These are phyloP conservation scores for Pythium rishiriense DNA, from an alignment of 352 stramenopile species.

Conservation along the genomic window DNA sequence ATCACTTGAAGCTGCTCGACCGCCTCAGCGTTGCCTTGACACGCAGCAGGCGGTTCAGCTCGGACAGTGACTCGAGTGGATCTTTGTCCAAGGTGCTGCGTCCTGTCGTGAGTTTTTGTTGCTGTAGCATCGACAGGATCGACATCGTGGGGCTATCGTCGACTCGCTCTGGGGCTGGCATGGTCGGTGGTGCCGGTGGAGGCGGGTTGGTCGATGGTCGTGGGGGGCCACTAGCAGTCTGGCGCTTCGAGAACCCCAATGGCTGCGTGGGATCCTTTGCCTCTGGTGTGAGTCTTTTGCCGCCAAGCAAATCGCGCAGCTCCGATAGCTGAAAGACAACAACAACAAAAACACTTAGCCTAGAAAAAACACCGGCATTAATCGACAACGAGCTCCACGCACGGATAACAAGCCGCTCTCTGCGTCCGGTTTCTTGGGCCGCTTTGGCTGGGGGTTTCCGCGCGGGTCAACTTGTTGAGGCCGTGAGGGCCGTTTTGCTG, in stretches of 20 bases:
- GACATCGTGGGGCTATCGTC: constrained; percentile 21
- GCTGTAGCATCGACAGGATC: constrained; percentile 28
- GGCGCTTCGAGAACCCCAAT: neutral
- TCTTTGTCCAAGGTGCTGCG: constrained; percentile 32
- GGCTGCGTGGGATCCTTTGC: neutral
- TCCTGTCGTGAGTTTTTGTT: constrained; percentile 19
- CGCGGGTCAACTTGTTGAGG: neutral
- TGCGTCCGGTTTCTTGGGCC: constrained; percentile 7
- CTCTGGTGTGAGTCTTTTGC: constrained; percentile 26
- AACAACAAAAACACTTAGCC: constrained; percentile 21
- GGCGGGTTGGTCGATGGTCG: constrained; percentile 19
- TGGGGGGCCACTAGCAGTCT: neutral
- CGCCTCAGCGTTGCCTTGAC: constrained; percentile 50
- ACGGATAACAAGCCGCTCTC: constrained; percentile 52
- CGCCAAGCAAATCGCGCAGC: constrained; percentile 43
- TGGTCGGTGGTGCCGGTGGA: neutral
- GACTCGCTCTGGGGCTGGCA: neutral
- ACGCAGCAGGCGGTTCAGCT: constrained; percentile 56
- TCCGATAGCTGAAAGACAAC: constrained; percentile 38
- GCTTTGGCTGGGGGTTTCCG: neutral
- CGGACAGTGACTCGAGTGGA: constrained; percentile 50
- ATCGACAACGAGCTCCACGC: too few relatives aligned
- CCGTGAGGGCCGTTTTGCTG: neutral
- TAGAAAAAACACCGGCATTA: too few relatives aligned
- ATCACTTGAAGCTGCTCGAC: constrained; percentile 28